Base-by-base conservation (phyloP, 2,329 filamentous ascomycete genomes). In the Stemphylium vesicarium region DNA sequence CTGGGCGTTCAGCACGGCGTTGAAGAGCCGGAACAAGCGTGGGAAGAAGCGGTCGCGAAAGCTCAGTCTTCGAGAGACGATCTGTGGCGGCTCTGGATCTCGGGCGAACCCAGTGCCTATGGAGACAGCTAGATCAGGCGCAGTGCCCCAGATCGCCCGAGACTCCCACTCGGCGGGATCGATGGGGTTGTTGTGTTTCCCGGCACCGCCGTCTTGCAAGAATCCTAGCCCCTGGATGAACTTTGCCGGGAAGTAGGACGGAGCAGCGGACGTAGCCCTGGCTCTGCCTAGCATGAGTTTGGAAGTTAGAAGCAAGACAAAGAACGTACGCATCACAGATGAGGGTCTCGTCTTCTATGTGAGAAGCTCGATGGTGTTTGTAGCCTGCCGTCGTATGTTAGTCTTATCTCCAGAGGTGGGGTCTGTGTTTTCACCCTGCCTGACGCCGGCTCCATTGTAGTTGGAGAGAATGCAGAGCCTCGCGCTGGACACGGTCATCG, bases 141-240 rank as follows among this genome's bases (percentile, higher is more conserved):
- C n/a, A 38, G 16, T 53, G 6, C 53, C 36, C 55, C 16, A 63
- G n/a, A 63, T 61, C 4, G 56, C 58, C 11, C 51, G 46, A 6
- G 31, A 54, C 38, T 63, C 50, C 60, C 26, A 63, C 40, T 61
- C 32, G 6, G 47, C 41, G 1, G 50, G 53, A 16, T 49, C 32
- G 3, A 61, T 61, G 16, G 31, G 52, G 37, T 59, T 61, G 15
- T 61, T 61, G n/a, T 61, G 22, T 37, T 63, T 63, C 12, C 50
- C 33, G 0, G 38, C 47, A n/a, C 58, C 29, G 8, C 60, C 24
- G 47, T 63, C 46, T 22, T 63, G 26, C 9, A 56, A 2, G 29
- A 57, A 59, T 41, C 50, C 53, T 36, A 59, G 26, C 9, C 60
- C 45, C 3, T 10, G 12, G 20, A 63, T 61, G 26, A 61, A 61